These are phyloP conservation scores for Fraxinus xanthoxyloides DNA, from an alignment of 305 asterid genomes.

Conservation along the genomic window DNA sequence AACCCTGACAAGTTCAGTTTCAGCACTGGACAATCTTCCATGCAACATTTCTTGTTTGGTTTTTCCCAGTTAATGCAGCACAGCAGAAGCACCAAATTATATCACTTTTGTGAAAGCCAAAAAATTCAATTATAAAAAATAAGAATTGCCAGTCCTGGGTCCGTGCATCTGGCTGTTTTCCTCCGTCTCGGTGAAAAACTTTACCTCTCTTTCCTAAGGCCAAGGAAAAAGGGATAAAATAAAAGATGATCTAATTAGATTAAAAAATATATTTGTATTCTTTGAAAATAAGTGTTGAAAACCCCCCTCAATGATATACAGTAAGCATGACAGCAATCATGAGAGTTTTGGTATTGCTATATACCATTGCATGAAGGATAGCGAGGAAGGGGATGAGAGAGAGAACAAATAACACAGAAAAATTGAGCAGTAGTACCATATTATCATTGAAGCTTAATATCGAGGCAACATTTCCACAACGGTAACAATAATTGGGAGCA, in stretches of 20 bases:
- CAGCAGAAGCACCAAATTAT: slow-evolving; percentile 4
- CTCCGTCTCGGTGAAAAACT: slow-evolving; percentile 97
- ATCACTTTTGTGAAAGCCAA: not conserved
- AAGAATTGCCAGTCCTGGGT: slow-evolving; percentile 92
- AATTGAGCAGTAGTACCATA: slow-evolving; percentile 55
- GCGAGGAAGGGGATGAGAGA: not conserved
- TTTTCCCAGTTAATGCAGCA: not conserved
- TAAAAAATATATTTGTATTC: not conserved
- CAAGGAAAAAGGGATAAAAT: not conserved
- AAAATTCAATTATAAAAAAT: slow-evolving; percentile 57
- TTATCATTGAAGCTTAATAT: slow-evolving; percentile 94
- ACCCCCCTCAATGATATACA: not conserved
- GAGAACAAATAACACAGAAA: not conserved
- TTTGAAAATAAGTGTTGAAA: not conserved
- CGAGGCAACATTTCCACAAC: slow-evolving; percentile 98
- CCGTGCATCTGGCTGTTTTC: slow-evolving; percentile 99
- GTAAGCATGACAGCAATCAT: not conserved
- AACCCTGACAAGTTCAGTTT: not conserved
- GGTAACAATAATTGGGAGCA: slow-evolving; percentile 96
- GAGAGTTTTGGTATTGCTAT: not conserved
- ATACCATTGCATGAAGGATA: not conserved
- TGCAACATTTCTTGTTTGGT: not conserved
- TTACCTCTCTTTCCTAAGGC: slow-evolving; percentile 80
- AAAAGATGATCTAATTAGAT: not conserved
- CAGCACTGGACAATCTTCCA: slow-evolving; percentile 6